A percentile compares a stretch with the other conserved stretches of the same genome.
Evolutionary conservation across 23 red algal species (phyloP).

Genomic region (Gracilariopsis chorda): DNA sequence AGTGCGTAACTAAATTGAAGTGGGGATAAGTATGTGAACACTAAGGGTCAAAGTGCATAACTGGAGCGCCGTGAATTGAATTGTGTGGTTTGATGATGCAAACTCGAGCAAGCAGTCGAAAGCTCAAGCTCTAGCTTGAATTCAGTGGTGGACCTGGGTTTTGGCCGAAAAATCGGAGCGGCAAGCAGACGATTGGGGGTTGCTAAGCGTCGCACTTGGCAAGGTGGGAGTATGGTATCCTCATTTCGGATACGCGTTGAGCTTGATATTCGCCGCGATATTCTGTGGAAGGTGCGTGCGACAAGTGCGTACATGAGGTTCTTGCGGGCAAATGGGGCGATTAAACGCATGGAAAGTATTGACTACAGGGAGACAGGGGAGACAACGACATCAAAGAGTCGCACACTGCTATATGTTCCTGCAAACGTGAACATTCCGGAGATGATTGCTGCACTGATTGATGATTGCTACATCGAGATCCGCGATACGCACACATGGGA

Average conservation of each 20-base stretch:
- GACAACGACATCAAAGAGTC: not conserved
- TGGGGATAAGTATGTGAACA: too few species aligned
- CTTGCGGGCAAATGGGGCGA: not conserved
- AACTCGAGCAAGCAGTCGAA: too few species aligned
- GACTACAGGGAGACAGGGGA: not conserved
- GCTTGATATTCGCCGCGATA: conserved; percentile 13
- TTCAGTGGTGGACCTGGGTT: too few species aligned
- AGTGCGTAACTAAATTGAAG: too few species aligned
- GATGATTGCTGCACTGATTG: not conserved
- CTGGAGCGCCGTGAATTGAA: too few species aligned
- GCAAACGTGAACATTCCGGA: conserved; percentile 25
- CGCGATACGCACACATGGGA: conserved; percentile 51
- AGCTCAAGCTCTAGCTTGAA: too few species aligned
- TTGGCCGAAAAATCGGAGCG: too few species aligned
- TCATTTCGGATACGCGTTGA: conserved; percentile 9
- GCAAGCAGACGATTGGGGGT: too few species aligned
- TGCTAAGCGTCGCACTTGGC: too few species aligned
- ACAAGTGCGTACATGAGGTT: conserved; percentile 3
- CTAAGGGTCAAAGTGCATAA: too few species aligned
- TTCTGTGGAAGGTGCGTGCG: conserved; percentile 40
- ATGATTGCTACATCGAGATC: conserved; percentile 25
- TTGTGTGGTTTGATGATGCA: too few species aligned
- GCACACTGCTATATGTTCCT: conserved; percentile 35
- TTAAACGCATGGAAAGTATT: conserved; percentile 31
- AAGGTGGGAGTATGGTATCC: conserved; percentile 6